These are phyloP conservation scores for Citrus unshiu DNA, from an alignment of 345 rosid genomes.

Conservation along the genomic window DNA sequence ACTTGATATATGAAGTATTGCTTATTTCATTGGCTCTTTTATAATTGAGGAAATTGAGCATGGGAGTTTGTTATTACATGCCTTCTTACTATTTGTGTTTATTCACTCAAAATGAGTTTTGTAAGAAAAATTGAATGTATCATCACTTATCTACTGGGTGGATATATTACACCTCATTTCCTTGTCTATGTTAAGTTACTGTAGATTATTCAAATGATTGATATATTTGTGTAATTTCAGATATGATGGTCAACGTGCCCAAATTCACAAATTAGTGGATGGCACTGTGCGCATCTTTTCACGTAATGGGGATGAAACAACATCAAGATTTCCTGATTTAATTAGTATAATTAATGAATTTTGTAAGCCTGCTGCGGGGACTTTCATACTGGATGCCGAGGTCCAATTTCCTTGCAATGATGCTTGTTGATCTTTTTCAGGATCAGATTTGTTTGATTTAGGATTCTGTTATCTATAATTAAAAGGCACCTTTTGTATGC, in stretches of 20 bases:
- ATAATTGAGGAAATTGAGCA: neutral
- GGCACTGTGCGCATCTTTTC: constrained; percentile 69
- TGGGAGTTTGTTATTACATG: neutral
- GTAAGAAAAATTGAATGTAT: neutral
- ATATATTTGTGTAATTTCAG: constrained; percentile 32
- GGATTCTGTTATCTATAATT: constrained; percentile 7
- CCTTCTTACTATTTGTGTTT: neutral
- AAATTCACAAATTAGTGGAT: constrained; percentile 65
- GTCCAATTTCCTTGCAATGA: constrained; percentile 33
- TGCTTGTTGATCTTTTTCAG: constrained; percentile 6
- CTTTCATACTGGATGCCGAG: constrained; percentile 90
- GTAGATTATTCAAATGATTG: neutral
- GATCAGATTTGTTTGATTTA: neutral
- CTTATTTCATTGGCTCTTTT: neutral
- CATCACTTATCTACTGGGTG: neutral
- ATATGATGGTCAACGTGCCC: constrained; percentile 94
- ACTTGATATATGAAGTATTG: neutral
- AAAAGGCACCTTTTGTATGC: constrained; percentile 13
- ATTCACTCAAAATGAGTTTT: neutral
- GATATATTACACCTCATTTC: neutral
- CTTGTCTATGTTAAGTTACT: constrained; percentile 6
- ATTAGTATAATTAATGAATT: constrained; percentile 48
- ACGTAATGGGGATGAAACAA: constrained; percentile 88
- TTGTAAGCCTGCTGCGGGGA: constrained; percentile 47
- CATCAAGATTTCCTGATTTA: constrained; percentile 77